Evolutionary conservation across 495 filamentous ascomycete genomes (phyloP).

Genomic region (Xylaria sp.): DNA sequence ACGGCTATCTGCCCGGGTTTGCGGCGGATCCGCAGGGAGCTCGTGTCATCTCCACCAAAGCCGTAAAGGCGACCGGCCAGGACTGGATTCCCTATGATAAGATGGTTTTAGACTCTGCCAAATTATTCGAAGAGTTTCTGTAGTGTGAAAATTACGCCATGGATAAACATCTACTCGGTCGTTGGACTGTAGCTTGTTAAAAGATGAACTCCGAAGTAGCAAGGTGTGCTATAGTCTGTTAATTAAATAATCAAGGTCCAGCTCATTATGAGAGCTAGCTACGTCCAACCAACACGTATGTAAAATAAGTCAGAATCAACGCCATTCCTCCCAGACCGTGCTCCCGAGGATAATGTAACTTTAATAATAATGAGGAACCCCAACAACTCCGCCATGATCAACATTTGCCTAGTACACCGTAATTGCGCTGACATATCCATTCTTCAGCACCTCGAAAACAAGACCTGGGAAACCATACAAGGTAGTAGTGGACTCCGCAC

Average conservation of each 20-base stretch:
- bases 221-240: neutral
- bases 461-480: slow-evolving; percentile 93
- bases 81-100: slow-evolving; percentile 14
- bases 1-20: slow-evolving; percentile 43
- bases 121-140: slow-evolving; percentile 17
- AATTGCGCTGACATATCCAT: slow-evolving; percentile 83
- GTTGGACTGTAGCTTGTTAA: neutral
- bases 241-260: neutral
- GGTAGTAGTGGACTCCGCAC: slow-evolving; percentile 79
- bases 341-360: neutral
- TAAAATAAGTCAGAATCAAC: neutral
- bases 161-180: neutral
- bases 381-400: slow-evolving; percentile 19
- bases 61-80: slow-evolving; percentile 16
- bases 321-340: neutral
- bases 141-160: neutral
- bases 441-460: slow-evolving; percentile 95
- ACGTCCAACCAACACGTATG: neutral
- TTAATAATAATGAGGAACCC: neutral
- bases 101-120: slow-evolving; percentile 11
- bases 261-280: neutral
- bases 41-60: neutral
- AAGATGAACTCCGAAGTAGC: neutral
- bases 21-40: neutral
- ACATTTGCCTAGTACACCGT: slow-evolving; percentile 72